Percentiles rank a stretch among this genome's conserved stretches.
phyloP scores from a whole-genome alignment of 2,329 filamentous ascomycete species.

The Aspergillus ustus region DNA sequence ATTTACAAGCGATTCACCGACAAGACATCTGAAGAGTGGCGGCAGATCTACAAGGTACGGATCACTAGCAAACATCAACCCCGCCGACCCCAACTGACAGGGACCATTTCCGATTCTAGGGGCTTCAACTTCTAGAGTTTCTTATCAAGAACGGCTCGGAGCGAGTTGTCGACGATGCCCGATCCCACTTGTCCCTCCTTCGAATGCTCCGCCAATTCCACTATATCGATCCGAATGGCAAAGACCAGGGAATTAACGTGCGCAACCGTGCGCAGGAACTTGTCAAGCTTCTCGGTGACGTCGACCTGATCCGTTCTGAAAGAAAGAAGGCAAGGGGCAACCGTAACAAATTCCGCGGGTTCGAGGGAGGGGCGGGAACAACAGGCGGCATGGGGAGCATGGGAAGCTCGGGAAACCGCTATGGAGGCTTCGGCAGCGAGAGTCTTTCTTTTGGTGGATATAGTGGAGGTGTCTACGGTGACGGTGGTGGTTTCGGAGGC shows the following conservation, averaged over 20 bases:
- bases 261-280: constrained; percentile 96
- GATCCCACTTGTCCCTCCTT: constrained; percentile 89
- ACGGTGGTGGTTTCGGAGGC: constrained; percentile 90
- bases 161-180: constrained; percentile 93
- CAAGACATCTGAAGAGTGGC: constrained; percentile 97
- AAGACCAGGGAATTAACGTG: constrained; percentile 97
- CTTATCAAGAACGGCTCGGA: constrained; percentile 98
- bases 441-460: constrained; percentile 67
- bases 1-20: constrained; percentile 99
- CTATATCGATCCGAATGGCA: constrained; percentile 93
- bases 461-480: constrained; percentile 83
- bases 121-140: constrained; percentile 91
- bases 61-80: background rate
- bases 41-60: constrained; percentile 93
- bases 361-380: constrained; percentile 76
- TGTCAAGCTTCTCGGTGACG: constrained; percentile 85
- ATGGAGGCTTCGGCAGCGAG: constrained; percentile 91
- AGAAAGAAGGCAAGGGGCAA: constrained; percentile 88
- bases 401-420: constrained; percentile 62
- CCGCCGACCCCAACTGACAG: background rate
- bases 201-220: constrained; percentile 99
- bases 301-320: constrained; percentile 59
- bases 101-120: constrained; percentile 43
- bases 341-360: constrained; percentile 92
- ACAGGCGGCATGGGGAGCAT: constrained; percentile 56